These are phyloP conservation scores for Russula virescens DNA, from an alignment of 768 basidiomycete species.

Conservation along the genomic window DNA sequence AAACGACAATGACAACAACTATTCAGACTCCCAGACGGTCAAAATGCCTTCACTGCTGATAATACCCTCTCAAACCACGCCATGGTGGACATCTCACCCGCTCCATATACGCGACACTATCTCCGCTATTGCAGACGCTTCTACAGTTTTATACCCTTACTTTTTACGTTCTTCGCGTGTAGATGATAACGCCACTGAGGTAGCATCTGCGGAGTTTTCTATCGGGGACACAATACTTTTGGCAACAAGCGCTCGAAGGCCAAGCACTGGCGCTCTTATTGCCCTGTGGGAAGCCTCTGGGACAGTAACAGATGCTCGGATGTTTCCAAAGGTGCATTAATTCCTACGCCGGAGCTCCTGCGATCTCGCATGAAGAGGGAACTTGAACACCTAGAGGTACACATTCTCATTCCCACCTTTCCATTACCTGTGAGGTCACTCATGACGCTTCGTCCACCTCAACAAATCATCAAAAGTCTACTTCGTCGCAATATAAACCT, in stretches of 20 bases:
- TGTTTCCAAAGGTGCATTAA: too few species aligned
- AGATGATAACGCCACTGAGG: not conserved
- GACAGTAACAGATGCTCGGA: slow-evolving; percentile 31
- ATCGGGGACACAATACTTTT: slow-evolving; percentile 68
- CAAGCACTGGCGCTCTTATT: slow-evolving; percentile 64
- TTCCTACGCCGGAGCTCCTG: slow-evolving; percentile 62
- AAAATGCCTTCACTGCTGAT: slow-evolving; percentile 5
- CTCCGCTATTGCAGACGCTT: not conserved
- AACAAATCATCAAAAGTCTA: not conserved
- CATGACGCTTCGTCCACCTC: slow-evolving; percentile 26
- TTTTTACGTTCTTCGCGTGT: slow-evolving; percentile 9
- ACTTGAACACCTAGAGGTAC: slow-evolving; percentile 55
- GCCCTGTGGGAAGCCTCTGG: slow-evolving; percentile 58
- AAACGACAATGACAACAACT: not conserved
- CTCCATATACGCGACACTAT: slow-evolving; percentile 16
- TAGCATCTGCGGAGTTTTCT: slow-evolving; percentile 34
- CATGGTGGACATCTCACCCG: slow-evolving; percentile 18
- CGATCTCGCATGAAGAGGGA: slow-evolving; percentile 52
- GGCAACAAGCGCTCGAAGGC: slow-evolving; percentile 40
- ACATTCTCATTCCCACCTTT: slow-evolving; percentile 19
- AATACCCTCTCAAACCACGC: not conserved
- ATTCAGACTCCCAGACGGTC: slow-evolving; percentile 22
- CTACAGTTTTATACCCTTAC: slow-evolving; percentile 16
- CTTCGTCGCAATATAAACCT: slow-evolving; percentile 18
- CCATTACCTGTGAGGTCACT: not conserved